Conservation (phyloP, 1,139 yeast genomes). For the Schizosaccharomyces versatilis region DNA sequence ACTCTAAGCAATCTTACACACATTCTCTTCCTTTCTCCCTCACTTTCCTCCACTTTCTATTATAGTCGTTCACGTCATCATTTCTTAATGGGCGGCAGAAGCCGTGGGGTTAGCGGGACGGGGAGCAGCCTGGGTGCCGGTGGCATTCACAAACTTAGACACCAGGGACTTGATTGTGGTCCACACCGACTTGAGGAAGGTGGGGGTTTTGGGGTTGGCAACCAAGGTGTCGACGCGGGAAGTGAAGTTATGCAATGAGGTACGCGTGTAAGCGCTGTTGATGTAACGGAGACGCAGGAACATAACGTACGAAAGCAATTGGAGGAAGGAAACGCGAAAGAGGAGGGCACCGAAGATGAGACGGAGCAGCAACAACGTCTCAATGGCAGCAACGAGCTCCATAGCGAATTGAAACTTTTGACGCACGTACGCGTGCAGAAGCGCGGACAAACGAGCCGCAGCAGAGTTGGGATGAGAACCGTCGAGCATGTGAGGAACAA, state of each 20-base stretch:
- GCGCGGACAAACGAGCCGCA: not conserved
- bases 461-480: conserved; percentile 20
- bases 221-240: conserved; percentile 9
- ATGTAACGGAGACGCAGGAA: conserved; percentile 11
- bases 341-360: conserved; percentile 4
- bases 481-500: conserved; percentile 24
- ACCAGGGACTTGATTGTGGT: conserved; percentile 7
- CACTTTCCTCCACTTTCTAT: too few relatives aligned
- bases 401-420: not conserved
- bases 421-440: not conserved
- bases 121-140: conserved; percentile 1
- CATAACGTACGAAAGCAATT: conserved; percentile 7
- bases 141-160: conserved; percentile 7
- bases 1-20: too few relatives aligned
- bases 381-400: not conserved
- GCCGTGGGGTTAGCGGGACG: not conserved
- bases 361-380: not conserved
- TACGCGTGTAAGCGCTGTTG: conserved; percentile 10
- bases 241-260: conserved; percentile 7
- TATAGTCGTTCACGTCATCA: too few relatives aligned
- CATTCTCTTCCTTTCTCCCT: too few relatives aligned
- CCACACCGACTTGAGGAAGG: conserved; percentile 8
- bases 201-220: conserved; percentile 9
- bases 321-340: conserved; percentile 5
- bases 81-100: not conserved